Base-by-base conservation (phyloP, 2,329 filamentous ascomycete genomes). In the Ophiostoma sp. region DNA sequence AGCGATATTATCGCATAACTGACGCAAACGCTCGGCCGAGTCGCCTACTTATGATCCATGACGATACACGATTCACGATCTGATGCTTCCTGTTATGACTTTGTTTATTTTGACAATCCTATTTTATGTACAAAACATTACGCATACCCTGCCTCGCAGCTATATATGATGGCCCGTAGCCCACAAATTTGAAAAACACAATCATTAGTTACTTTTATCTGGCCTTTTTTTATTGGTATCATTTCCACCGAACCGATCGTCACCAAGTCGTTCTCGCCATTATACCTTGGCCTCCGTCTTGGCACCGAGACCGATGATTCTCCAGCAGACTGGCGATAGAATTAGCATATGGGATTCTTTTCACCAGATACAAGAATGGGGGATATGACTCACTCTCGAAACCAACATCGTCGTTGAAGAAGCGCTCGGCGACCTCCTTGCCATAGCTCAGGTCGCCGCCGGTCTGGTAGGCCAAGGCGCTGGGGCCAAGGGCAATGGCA, bases 321-420 rank as follows among this genome's bases (percentile, higher is more conserved):
- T 73, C 71, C 63, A 74, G 61, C 73, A 74, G 52, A 73, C 74
- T 75, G 19, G 15, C 31, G 5, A 69, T 1, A 68, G 63, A 3
- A 55, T 52, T 36, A 69, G 74, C 45, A 31, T 66, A 25, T 7
- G 12, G 42, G 12, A 9, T 19, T n/a, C 2, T 4, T 42, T 48
- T 17, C 3, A 2, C 28, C 19, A 25, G 17, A 33, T 12, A 25
- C 3, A 22, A 25, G 33, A n/a, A 31, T 5, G 25, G 5, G 3
- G n/a, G 9, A 25, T 22, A 64, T 64, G 68, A 86, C 89, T 84
- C 82, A 90, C 88, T 90, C 8, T 82, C 83, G 77, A 90, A 90
- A 0, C 87, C 92, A 72, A 94, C 82, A 78, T 94, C 92, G 70
- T 91, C 85, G 22, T 88, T 87, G 80, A 94, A 94, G 78, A 91